phyloP scores from a whole-genome alignment of 805 yeast species.

The Wickerhamomyces alni region DNA sequence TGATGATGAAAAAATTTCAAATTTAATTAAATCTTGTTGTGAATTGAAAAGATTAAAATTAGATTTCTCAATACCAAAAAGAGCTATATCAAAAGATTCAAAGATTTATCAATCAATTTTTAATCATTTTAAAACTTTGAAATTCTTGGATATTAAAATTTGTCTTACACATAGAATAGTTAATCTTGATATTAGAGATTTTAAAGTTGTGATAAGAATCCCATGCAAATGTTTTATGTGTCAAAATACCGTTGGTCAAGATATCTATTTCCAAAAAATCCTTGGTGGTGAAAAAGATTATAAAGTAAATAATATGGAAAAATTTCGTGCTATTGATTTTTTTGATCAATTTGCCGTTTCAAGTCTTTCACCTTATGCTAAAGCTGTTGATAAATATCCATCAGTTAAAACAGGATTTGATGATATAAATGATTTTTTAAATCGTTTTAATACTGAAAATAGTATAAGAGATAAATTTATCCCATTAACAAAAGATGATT shows the following conservation, averaged over 20 bases:
- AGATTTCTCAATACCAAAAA: constrained; percentile 31
- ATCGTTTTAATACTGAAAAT: constrained; percentile 21
- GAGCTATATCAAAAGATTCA: constrained; percentile 27
- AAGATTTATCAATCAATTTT: constrained; percentile 29
- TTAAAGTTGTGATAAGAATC: constrained; percentile 9
- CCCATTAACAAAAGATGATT: constrained; percentile 26
- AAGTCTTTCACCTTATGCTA: constrained; percentile 34
- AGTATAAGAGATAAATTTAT: constrained; percentile 16
- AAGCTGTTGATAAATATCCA: constrained; percentile 37
- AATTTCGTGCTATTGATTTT: constrained; percentile 28
- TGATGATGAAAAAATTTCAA: constrained; percentile 24
- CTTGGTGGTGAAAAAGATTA: constrained; percentile 26
- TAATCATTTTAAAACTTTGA: constrained; percentile 27
- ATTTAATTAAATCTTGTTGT: constrained; percentile 26
- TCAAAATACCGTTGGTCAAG: constrained; percentile 20
- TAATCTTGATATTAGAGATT: constrained; percentile 14
- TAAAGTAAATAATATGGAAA: constrained; percentile 22
- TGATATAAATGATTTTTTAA: constrained; percentile 25
- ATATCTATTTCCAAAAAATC: constrained; percentile 29
- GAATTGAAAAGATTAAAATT: constrained; percentile 31
- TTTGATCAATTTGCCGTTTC: constrained; percentile 30
- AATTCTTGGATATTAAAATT: constrained; percentile 33
- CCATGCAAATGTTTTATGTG: constrained; percentile 18
- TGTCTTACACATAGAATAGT: constrained; percentile 11
- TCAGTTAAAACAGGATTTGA: constrained; percentile 37